These are phyloP conservation scores for Boletus tylopilopsis DNA, from an alignment of 768 basidiomycete species.

Conservation along the genomic window DNA sequence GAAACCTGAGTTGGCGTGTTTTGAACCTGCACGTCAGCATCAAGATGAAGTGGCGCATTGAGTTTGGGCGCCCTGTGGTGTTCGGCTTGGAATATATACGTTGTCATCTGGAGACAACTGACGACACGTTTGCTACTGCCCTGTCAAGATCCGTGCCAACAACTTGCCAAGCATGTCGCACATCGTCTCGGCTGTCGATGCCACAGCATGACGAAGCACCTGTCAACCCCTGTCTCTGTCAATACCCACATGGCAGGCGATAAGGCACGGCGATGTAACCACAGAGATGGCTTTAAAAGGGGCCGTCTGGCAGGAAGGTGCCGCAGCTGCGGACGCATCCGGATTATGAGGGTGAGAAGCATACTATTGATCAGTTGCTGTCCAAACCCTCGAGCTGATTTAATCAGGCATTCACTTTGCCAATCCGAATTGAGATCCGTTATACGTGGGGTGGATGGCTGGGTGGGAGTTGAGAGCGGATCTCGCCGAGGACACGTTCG, in stretches of 20 bases:
- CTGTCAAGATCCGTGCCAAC: slow-evolving; percentile 8
- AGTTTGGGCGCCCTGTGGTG: slow-evolving; percentile 6
- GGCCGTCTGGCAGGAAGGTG: slow-evolving; percentile 9
- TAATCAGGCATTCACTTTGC: slow-evolving; percentile 24
- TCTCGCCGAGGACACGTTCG: slow-evolving; percentile 21
- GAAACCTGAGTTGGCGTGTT: slow-evolving; percentile 14
- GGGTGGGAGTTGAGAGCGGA: slow-evolving; percentile 24
- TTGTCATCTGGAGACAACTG: slow-evolving; percentile 4
- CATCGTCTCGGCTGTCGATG: too few species aligned
- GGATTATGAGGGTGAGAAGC: slow-evolving; percentile 17
- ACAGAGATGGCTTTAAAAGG: slow-evolving; percentile 4
- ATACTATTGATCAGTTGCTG: slow-evolving; percentile 10
- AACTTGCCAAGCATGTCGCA: not conserved
- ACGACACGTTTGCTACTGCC: slow-evolving; percentile 1
- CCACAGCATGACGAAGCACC: slow-evolving; percentile 6
- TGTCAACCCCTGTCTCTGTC: slow-evolving; percentile 13
- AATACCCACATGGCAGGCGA: slow-evolving; percentile 9
- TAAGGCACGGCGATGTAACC: slow-evolving; percentile 15
- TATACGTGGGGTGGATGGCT: not conserved
- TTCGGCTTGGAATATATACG: slow-evolving; percentile 4
- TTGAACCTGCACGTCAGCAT: slow-evolving; percentile 10
- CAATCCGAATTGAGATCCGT: slow-evolving; percentile 25
- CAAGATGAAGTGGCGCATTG: slow-evolving; percentile 17
- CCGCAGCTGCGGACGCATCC: slow-evolving; percentile 13
- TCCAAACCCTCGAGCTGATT: slow-evolving; percentile 11